These are phyloP conservation scores for Penicillium coffeae DNA, from an alignment of 495 filamentous ascomycete genomes.

Conservation along the genomic window DNA sequence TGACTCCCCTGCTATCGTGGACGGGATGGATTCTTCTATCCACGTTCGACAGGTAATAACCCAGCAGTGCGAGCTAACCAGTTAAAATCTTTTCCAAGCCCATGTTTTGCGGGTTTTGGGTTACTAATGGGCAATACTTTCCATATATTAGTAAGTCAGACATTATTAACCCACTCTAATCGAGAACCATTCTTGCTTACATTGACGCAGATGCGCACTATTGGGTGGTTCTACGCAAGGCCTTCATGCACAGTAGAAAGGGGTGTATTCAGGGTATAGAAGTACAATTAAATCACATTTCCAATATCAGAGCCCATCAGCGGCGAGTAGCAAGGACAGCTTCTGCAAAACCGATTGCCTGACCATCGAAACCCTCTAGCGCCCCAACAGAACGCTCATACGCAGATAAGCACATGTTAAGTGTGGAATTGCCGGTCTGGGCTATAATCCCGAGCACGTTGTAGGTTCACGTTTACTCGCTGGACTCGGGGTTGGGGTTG, in stretches of 20 bases:
- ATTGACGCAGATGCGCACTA: no score
- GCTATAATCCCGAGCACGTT: no score
- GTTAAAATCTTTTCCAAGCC: no score
- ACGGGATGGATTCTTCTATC: slow-evolving; percentile 21
- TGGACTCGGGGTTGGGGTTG: slow-evolving; percentile 1
- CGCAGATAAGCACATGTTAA: no score
- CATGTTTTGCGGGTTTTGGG: no score
- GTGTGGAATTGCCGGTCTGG: no score
- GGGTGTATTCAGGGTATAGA: slow-evolving; percentile 31
- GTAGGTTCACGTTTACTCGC: neutral
- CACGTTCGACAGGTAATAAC: slow-evolving; percentile 37
- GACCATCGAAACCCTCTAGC: neutral
- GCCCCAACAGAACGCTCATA: slow-evolving; percentile 6
- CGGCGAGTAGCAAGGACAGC: neutral
- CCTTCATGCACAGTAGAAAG: neutral
- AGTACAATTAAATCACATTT: slow-evolving; percentile 27
- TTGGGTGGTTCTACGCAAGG: no score
- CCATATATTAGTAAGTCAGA: no score
- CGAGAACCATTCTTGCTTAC: no score
- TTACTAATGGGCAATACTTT: no score
- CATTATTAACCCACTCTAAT: no score
- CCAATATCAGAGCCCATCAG: slow-evolving; percentile 6
- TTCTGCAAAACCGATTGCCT: neutral
- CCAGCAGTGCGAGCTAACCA: slow-evolving; percentile 39
- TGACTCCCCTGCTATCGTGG: neutral